Evolutionary conservation across 805 yeast species (phyloP).

Genomic region (Suhomyces xylopsoci): DNA sequence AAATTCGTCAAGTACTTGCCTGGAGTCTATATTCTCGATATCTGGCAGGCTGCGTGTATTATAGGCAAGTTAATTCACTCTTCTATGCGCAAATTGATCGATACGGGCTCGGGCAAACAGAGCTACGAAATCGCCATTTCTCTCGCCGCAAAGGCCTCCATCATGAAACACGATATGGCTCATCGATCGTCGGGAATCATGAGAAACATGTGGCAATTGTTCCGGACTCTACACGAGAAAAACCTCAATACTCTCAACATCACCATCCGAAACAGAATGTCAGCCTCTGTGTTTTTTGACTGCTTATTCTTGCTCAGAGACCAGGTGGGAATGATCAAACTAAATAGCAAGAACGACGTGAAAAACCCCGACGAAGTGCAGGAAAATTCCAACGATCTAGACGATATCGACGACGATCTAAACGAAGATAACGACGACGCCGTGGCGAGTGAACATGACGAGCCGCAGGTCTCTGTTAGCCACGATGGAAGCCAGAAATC

Average conservation of each 20-base stretch:
- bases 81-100: conserved; percentile 61
- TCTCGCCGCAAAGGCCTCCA: conserved; percentile 73
- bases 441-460: conserved; percentile 16
- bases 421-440: conserved; percentile 20
- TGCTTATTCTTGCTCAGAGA: conserved; percentile 80
- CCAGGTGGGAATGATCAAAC: conserved; percentile 79
- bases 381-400: conserved; percentile 8
- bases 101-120: conserved; percentile 66
- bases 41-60: conserved; percentile 92
- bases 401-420: conserved; percentile 18
- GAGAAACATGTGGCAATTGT: conserved; percentile 90
- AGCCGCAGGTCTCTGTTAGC: not conserved
- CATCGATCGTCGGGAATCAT: conserved; percentile 90
- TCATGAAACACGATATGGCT: conserved; percentile 88
- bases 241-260: conserved; percentile 42
- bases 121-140: conserved; percentile 66
- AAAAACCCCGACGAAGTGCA: conserved; percentile 16
- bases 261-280: conserved; percentile 77
- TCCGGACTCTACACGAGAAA: conserved; percentile 62
- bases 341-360: conserved; percentile 36
- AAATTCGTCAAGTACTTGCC: conserved; percentile 77
- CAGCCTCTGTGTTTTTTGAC: conserved; percentile 91
- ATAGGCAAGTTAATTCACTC: conserved; percentile 79
- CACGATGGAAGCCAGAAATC: conserved; percentile 24
- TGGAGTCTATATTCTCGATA: conserved; percentile 70